phyloP scores from a whole-genome alignment of 163 green algal species.

The Chlorella variabilis region DNA sequence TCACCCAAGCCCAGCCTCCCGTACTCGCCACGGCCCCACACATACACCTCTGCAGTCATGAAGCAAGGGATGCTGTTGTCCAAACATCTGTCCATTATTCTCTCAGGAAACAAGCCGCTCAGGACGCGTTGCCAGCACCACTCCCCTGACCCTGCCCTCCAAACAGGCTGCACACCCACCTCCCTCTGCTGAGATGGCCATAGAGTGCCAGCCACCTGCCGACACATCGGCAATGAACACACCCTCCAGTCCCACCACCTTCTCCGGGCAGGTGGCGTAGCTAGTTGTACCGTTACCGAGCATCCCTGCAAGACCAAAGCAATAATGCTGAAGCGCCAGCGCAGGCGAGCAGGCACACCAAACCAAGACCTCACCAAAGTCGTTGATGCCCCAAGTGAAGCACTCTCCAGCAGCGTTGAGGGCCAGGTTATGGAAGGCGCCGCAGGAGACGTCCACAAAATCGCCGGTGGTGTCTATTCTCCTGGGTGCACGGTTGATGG shows the following conservation, averaged over 20 bases:
- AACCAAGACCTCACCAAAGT: slow-evolving; percentile 61
- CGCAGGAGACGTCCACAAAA: slow-evolving; percentile 76
- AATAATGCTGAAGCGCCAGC: background rate
- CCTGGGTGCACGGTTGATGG: slow-evolving; percentile 60
- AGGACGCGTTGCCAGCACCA: too few species aligned
- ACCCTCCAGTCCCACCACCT: slow-evolving; percentile 62
- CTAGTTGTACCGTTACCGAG: slow-evolving; percentile 86
- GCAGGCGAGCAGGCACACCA: background rate
- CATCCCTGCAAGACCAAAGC: slow-evolving; percentile 50
- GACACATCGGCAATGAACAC: slow-evolving; percentile 77
- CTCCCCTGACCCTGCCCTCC: too few species aligned
- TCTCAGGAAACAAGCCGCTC: too few species aligned
- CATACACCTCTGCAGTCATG: slow-evolving; percentile 66
- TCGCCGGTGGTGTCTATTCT: slow-evolving; percentile 46
- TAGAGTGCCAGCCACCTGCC: slow-evolving; percentile 89
- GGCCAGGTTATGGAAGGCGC: slow-evolving; percentile 93
- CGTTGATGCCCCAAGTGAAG: slow-evolving; percentile 73
- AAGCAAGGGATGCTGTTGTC: background rate
- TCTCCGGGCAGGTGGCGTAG: slow-evolving; percentile 65
- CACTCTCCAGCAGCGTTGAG: slow-evolving; percentile 57
- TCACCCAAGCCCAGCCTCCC: slow-evolving; percentile 91
- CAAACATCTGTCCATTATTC: too few species aligned
- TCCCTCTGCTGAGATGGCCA: slow-evolving; percentile 66
- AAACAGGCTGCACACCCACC: slow-evolving; percentile 30
- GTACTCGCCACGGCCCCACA: slow-evolving; percentile 93